Evolutionary conservation across 805 yeast genomes (phyloP).

Genomic region (Kazachstania viticola): DNA sequence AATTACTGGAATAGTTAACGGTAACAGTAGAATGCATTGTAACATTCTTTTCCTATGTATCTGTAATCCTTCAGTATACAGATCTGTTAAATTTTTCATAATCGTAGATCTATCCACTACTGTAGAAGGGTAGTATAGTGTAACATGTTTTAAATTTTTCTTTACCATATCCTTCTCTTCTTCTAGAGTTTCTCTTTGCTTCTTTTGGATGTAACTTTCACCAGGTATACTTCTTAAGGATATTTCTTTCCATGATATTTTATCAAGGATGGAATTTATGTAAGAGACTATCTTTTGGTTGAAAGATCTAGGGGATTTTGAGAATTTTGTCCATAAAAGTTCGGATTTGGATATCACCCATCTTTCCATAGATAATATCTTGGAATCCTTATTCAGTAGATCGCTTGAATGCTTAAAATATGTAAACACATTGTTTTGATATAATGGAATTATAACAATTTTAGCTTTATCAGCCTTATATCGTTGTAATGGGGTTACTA

Average conservation of each 20-base stretch:
- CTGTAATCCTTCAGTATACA: constrained; percentile 34
- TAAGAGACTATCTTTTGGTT: constrained; percentile 48
- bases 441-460: constrained; percentile 61
- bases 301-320: constrained; percentile 39
- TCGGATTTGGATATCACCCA: constrained; percentile 39
- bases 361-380: constrained; percentile 30
- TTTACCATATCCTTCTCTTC: constrained; percentile 10
- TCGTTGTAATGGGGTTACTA: no score
- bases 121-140: constrained; percentile 40
- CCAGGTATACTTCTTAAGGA: constrained; percentile 70
- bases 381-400: constrained; percentile 27
- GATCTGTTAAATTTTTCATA: constrained; percentile 29
- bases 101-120: constrained; percentile 25
- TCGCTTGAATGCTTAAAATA: constrained; percentile 49
- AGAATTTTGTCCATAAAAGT: constrained; percentile 53
- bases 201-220: constrained; percentile 37
- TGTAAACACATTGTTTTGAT: constrained; percentile 47
- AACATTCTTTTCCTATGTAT: constrained; percentile 47
- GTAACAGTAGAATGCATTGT: constrained; percentile 48
- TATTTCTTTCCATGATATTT: constrained; percentile 72
- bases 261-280: constrained; percentile 42
- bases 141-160: constrained; percentile 24
- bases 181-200: constrained; percentile 1
- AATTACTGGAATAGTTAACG: constrained; percentile 71
- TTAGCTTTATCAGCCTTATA: constrained; percentile 47